Evolutionary conservation across 176 grass and related monocot species (phyloP), one percentile per base, ranked within the genome.

Genomic region (Phoenix roebelenii): DNA sequence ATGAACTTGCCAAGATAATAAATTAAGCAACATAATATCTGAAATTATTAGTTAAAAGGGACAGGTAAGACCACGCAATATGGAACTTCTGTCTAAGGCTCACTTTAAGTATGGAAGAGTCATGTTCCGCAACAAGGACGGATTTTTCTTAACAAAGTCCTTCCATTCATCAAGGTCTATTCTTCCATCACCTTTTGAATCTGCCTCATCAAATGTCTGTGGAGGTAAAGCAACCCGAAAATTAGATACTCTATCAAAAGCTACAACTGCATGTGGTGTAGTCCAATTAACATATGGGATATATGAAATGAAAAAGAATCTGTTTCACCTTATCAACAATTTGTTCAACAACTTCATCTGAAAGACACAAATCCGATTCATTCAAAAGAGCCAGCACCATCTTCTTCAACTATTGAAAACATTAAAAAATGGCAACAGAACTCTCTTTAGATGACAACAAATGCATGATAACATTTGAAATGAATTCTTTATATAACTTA

Each of bases 321-420:
- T 3, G 16, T 4, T 17, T 58, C 69, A 91, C 93, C 81, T 85
- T 80, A 68, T 85, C 70, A 20, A 97, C 81, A 68, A 97, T 97
- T 75, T 68, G 44, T 61, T 97, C 81, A 1, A 97, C 75, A 16
- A 78, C 58, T 3, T 97, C 93, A 25, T 97, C 87, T 54, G 87
- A 97, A 51, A 97, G 87, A 50, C 51, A 0, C 20, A 91, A 44
- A 29, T 83, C 78, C 0, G 93, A 97, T 73, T 97, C 93, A 23
- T 82, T 83, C 63, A 97, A 65, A 78, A 97, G 60, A 54, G 93
- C 93, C 18, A 83, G 48, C 15, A 97, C 93, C 93, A 97, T 91
- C 72, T 97, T 87, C 59, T 88, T 88, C 76, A 91, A 61, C 87
- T 97, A 48, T 51, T 1, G 7, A 59, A 29, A 54, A 15, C 50